Evolutionary conservation across 1,139 yeast species (phyloP), one percentile per base, ranked within the genome.

Genomic region (Lodderomyces oxycetoniae): DNA sequence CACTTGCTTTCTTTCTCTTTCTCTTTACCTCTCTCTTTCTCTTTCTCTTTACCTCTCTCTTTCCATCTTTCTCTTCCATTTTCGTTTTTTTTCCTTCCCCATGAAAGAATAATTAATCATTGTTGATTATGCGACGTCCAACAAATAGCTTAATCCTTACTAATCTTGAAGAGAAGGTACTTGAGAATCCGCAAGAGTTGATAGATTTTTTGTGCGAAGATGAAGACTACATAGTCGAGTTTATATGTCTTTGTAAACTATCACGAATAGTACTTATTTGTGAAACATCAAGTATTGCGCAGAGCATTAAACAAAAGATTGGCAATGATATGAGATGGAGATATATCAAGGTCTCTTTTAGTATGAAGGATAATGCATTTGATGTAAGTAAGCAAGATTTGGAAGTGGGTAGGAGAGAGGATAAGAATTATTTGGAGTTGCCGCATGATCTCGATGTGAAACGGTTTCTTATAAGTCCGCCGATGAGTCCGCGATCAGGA

Each of bases 401-500:
- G 4, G 17, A 24, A 27, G 16, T 29, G 12, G 11, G 35, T 10
- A 17, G 19, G 4, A 20, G 19, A 11, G 28, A 28, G 6, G 13
- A 15, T 7, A 44, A 50, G 8, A 63, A 61, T 25, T 68, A 56
- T 42, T 50, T 68, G 37, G 72, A 67, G 42, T 49, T 68, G 15
- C 74, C 74, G 2, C 59, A 59, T 48, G 72, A 68, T 33, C 53
- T 49, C 12, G 66, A 63, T 7, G 55, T 62, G 32, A 53, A 60
- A 32, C 44, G 74, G 19, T 68, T 67, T 37, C 61, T 68, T 33
- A 68, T 68, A 17, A 65, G 71, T 17, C 74, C 74, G 1, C 74
- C 74, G 4, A 45, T 61, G n/a, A 65, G 71, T 6, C 74, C 74
- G 1, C 72, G 67, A 2, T 51, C 65, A 1, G 74, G 63, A 33